Evolutionary conservation across 805 yeast species (phyloP).

Genomic region (Lipomyces starkeyi): DNA sequence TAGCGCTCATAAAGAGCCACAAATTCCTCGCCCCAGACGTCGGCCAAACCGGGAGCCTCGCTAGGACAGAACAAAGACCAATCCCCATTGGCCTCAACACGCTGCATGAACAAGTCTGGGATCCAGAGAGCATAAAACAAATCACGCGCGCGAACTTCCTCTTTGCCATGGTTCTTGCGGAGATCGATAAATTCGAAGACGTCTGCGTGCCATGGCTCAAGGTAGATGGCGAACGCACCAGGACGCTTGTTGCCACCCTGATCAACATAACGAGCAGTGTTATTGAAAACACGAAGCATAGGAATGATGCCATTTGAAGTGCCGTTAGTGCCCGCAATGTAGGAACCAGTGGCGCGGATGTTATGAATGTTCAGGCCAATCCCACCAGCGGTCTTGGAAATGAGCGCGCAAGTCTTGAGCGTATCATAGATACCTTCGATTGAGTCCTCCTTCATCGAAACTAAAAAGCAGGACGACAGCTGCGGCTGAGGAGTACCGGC

Average conservation of each 20-base stretch:
- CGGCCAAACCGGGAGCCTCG: conserved; percentile 84
- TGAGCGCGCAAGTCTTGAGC: conserved; percentile 83
- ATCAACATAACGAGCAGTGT: conserved; percentile 95
- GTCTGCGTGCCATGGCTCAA: conserved; percentile 98
- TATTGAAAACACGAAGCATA: conserved; percentile 93
- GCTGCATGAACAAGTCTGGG: conserved; percentile 90
- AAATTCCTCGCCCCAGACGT: conserved; percentile 84
- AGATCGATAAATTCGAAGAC: conserved; percentile 84
- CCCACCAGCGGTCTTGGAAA: conserved; percentile 95
- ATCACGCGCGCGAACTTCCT: conserved; percentile 91
- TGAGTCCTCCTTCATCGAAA: conserved; percentile 92
- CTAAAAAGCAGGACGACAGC: conserved; percentile 89
- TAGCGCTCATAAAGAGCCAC: conserved; percentile 71
- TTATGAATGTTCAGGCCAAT: conserved; percentile 89
- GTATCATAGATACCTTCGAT: conserved; percentile 95
- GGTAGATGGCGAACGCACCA: conserved; percentile 91
- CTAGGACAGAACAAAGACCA: conserved; percentile 94
- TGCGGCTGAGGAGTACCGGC: conserved; percentile 87
- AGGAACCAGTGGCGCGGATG: conserved; percentile 83
- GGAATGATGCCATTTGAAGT: conserved; percentile 92
- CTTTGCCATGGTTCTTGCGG: conserved; percentile 93
- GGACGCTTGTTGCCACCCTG: conserved; percentile 99
- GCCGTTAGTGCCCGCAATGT: conserved; percentile 91
- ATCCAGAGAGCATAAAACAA: conserved; percentile 93
- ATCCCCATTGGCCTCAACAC: conserved; percentile 75